Evolutionary conservation across 192 early-diverging fungal genomes (phyloP).

Genomic region (Coemansia asiatica): DNA sequence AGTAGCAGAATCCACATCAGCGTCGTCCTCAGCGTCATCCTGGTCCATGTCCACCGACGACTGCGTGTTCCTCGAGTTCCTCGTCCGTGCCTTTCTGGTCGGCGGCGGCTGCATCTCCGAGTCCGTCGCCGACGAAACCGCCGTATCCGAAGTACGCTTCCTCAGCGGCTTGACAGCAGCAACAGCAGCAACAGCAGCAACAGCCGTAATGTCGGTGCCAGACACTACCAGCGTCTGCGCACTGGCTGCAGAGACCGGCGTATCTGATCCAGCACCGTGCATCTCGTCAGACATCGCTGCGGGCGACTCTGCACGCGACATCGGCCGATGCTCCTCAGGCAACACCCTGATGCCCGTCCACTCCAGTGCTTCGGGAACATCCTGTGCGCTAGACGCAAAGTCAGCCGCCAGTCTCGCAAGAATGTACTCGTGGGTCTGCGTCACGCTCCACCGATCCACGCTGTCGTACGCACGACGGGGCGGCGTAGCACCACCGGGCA

Average conservation of each 20-base stretch:
- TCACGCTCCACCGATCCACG: constrained; percentile 27
- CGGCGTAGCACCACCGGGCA: constrained; percentile 10
- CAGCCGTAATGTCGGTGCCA: too few relatives aligned
- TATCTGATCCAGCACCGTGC: constrained; percentile 1
- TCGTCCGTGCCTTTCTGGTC: constrained; percentile 15
- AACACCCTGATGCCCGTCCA: constrained; percentile 27
- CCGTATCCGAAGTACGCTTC: constrained; percentile 37
- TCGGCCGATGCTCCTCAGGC: background rate
- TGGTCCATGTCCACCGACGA: background rate
- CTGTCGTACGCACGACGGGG: background rate
- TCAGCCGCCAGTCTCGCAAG: constrained; percentile 11
- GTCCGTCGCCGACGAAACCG: constrained; percentile 11
- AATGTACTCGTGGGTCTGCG: constrained; percentile 21
- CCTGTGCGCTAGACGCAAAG: background rate
- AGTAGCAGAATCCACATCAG: background rate
- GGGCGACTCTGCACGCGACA: background rate
- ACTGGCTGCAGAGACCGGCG: constrained; percentile 7
- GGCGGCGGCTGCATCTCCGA: constrained; percentile 14
- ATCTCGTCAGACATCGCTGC: background rate
- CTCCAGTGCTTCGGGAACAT: constrained; percentile 5
- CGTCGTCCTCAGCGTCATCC: background rate
- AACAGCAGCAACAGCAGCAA: background rate
- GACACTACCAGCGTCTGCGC: constrained; percentile 4
- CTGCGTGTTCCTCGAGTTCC: background rate
- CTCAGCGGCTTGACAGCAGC: background rate